Percentiles rank a stretch among this genome's conserved stretches.
phyloP scores from a whole-genome alignment of 2,329 filamentous ascomycete species.

The Beauveria sp. region DNA sequence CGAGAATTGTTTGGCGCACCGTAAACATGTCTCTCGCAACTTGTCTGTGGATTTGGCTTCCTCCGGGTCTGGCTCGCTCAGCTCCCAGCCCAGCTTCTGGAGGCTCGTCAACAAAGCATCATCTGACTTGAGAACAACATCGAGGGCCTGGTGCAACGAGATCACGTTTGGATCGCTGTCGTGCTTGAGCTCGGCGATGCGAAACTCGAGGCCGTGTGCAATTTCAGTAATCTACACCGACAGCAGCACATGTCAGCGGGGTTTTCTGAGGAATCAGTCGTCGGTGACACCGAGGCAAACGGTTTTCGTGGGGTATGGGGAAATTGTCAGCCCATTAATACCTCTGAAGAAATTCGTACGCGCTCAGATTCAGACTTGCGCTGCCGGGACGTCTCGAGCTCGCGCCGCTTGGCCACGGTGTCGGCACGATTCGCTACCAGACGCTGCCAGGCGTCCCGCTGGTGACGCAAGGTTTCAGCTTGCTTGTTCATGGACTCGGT shows the following conservation, averaged over 20 bases:
- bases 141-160: constrained; percentile 40
- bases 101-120: constrained; percentile 58
- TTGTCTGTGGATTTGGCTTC: constrained; percentile 46
- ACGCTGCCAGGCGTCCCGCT: constrained; percentile 52
- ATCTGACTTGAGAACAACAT: constrained; percentile 48
- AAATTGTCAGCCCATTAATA: constrained; percentile 17
- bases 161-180: constrained; percentile 34
- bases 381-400: constrained; percentile 22
- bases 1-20: constrained; percentile 22
- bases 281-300: background rate
- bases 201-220: constrained; percentile 37
- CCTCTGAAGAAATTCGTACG: constrained; percentile 34
- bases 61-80: constrained; percentile 44
- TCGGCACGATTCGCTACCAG: constrained; percentile 35
- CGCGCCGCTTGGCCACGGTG: constrained; percentile 20
- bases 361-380: constrained; percentile 29
- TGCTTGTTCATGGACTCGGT: constrained; percentile 59
- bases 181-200: constrained; percentile 42
- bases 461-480: constrained; percentile 51
- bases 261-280: too few species aligned
- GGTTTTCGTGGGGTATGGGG: background rate
- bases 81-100: constrained; percentile 56
- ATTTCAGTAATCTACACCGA: constrained; percentile 39
- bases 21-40: constrained; percentile 52
- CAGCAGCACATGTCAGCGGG: background rate